These are phyloP conservation scores for Gaeumannomyces sp. DNA, from an alignment of 2,329 filamentous ascomycete genomes.

Conservation along the genomic window DNA sequence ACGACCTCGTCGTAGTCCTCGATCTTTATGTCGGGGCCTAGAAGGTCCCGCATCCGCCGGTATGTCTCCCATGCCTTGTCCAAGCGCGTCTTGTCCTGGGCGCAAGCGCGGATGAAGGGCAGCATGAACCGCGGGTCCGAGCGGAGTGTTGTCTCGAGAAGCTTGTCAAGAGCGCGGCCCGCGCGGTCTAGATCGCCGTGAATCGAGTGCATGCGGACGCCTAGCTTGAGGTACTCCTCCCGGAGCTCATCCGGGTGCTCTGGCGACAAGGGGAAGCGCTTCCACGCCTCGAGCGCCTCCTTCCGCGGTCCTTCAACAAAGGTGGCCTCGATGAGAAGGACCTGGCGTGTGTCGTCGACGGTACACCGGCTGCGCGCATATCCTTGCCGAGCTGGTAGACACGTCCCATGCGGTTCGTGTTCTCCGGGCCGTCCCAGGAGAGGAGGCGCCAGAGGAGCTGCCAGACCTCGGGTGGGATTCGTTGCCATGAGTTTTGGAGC, in stretches of 20 bases:
- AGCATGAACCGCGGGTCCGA: conserved; percentile 53
- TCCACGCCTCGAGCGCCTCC: conserved; percentile 59
- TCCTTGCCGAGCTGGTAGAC: conserved; percentile 59
- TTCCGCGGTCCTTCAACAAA: conserved; percentile 55
- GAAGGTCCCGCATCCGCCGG: conserved; percentile 52
- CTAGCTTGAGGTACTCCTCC: conserved; percentile 56
- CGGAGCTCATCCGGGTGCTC: conserved; percentile 30
- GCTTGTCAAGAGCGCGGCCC: conserved; percentile 44
- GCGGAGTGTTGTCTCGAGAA: conserved; percentile 24
- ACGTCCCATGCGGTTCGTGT: conserved; percentile 53
- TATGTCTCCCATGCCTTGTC: conserved; percentile 64
- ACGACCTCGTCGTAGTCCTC: conserved; percentile 72
- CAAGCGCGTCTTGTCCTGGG: conserved; percentile 30
- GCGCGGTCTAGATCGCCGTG: conserved; percentile 54
- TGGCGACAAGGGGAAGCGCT: conserved; percentile 33
- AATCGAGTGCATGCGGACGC: conserved; percentile 57
- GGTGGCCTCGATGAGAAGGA: conserved; percentile 63
- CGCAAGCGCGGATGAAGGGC: conserved; percentile 64
- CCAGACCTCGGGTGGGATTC: conserved; percentile 57
- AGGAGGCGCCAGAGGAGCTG: conserved; percentile 59
- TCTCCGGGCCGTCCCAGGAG: conserved; percentile 40
- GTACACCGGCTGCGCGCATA: conserved; percentile 52
- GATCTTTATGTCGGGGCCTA: conserved; percentile 58
- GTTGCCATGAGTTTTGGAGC: conserved; percentile 40
- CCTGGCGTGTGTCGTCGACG: conserved; percentile 51